Evolutionary conservation across 2,329 filamentous ascomycete genomes (phyloP), one percentile per base, ranked within the genome.

Genomic region (Periconia sp.): DNA sequence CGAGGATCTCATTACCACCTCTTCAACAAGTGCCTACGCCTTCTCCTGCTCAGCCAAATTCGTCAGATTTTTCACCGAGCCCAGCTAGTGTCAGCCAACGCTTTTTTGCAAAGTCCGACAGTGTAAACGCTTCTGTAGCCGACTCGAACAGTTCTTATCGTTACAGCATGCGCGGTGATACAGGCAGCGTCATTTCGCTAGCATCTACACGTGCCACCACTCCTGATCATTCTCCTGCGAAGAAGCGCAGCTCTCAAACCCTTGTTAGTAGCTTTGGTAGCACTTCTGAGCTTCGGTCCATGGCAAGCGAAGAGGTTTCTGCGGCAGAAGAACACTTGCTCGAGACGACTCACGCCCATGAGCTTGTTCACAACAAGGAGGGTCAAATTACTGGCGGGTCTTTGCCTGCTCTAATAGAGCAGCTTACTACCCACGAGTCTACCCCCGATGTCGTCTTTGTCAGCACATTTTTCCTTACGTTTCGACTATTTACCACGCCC

Each of bases 401-500:
- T 2, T 82, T 99, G 13, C 86, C 90, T 6, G 94, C 94, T 2
- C 79, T 99, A 27, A 88, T 99, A n/a, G 94, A 99, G 78, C 88
- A 92, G 58, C 83, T 99, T 41, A 97, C 94, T 0, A 91, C 90
- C 0, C 92, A 96, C 70, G 91, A 97, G 71, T 90, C 91, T 0
- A 96, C 93, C 0, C 94, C 94, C 0, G 93, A 97, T 69, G 86
- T 90, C 17, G 85, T 90, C 67, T 97, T 97, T 64, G 91, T 96
- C 41, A 92, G 91, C 2, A 91, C 94, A 0, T 97, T 99, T 70
- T 97, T 95, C 70, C 86, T 97, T 27, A 99, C 94, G 0, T 99
- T 99, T 77, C 86, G 94, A 49, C 84, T 96, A 11, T 99, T 99
- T 70, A 92, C 91, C 58, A 89, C 89, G 0, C 92, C 94, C 0